A percentile compares a stretch with the other conserved stretches of the same genome.
phyloP scores from a whole-genome alignment of 1,284 basidiomycete genomes.

The Clitocybe nebularis region DNA sequence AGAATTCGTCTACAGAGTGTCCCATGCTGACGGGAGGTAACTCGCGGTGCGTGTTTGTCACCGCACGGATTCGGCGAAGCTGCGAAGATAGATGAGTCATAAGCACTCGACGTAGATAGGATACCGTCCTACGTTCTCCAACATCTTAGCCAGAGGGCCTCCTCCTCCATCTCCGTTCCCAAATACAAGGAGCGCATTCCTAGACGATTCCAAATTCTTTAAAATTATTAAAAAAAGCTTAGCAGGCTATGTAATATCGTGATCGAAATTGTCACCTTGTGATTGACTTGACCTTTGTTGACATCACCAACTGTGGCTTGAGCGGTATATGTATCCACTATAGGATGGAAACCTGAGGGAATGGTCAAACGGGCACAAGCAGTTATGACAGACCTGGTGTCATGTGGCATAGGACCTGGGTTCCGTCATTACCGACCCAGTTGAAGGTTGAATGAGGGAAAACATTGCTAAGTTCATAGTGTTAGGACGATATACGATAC shows the following conservation, averaged over 20 bases:
- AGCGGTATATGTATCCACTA: conserved; percentile 78
- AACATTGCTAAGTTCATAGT: conserved; percentile 53
- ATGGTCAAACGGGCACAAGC: neutral
- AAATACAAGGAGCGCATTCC: conserved; percentile 80
- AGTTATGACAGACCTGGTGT: conserved; percentile 70
- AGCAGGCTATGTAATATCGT: neutral
- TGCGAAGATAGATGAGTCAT: conserved; percentile 27
- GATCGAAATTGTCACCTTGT: conserved; percentile 56
- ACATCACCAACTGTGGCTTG: conserved; percentile 86
- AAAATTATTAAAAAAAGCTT: conserved; percentile 13
- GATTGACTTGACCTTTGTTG: conserved; percentile 76
- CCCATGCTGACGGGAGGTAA: conserved; percentile 86
- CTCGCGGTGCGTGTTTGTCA: conserved; percentile 74
- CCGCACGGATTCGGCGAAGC: conserved; percentile 86
- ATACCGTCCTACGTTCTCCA: conserved; percentile 67
- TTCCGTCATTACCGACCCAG: conserved; percentile 95
- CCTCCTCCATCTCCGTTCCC: conserved; percentile 95
- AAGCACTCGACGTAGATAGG: neutral
- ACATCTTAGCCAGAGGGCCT: conserved; percentile 78
- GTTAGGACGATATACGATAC: neutral
- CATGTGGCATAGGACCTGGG: conserved; percentile 91
- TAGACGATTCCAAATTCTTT: conserved; percentile 83
- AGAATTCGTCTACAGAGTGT: conserved; percentile 84
- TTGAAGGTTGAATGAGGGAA: conserved; percentile 98
- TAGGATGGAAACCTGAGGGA: neutral